A percentile compares a stretch with the other conserved stretches of the same genome.
Evolutionary conservation across 108 stramenopile genomes (phyloP).

Genomic region (Pseudonitzschia delicatissima): DNA sequence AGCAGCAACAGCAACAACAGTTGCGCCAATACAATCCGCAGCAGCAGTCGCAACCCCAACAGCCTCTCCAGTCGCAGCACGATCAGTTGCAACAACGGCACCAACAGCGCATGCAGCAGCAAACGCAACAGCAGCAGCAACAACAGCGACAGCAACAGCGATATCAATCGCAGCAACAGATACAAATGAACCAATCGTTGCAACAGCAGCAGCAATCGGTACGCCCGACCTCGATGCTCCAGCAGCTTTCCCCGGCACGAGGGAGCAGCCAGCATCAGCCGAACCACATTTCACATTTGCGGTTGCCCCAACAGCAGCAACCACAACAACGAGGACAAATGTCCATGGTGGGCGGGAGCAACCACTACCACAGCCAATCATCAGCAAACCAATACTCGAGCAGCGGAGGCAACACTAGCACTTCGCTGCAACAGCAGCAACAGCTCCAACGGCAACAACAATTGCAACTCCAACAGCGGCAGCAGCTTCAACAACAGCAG

Average conservation of each 20-base stretch:
- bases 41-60: constrained; percentile 3
- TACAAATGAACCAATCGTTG: not conserved
- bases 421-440: not conserved
- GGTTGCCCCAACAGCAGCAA: no score
- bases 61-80: constrained; percentile 18
- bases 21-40: constrained; percentile 14
- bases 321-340: no score
- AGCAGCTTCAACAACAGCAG: constrained; percentile 1
- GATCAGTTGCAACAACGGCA: constrained; percentile 22
- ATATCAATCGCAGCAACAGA: not conserved
- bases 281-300: no score
- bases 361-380: no score
- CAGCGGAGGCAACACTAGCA: not conserved
- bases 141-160: constrained; percentile 23
- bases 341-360: no score
- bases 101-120: constrained; percentile 22
- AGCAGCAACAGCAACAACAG: constrained; percentile 20
- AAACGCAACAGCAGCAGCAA: constrained; percentile 13
- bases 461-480: not conserved
- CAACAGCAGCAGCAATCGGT: not conserved
- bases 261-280: not conserved
- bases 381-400: not conserved
- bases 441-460: not conserved
- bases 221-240: not conserved
- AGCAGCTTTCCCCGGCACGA: constrained; percentile 4